These are phyloP conservation scores for Pleurotus tuber-regium DNA, from an alignment of 768 basidiomycete genomes.

Conservation along the genomic window DNA sequence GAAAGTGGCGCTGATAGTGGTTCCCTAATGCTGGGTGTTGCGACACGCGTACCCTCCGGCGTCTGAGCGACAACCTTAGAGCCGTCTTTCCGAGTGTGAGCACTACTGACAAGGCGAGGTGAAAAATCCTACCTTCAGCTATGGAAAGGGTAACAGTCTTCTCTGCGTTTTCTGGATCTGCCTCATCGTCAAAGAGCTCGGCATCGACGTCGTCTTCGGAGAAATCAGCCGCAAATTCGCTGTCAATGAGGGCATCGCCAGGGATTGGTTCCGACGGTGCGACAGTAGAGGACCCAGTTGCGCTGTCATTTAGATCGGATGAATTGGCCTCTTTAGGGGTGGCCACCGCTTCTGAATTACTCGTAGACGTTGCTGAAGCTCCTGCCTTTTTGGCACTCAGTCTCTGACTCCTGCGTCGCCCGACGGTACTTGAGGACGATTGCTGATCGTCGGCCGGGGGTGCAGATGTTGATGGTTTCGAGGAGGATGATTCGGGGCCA, in stretches of 20 bases:
- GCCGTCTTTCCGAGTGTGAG: slow-evolving; percentile 58
- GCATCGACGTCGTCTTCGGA: slow-evolving; percentile 88
- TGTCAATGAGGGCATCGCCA: slow-evolving; percentile 61
- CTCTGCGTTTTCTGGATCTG: slow-evolving; percentile 67
- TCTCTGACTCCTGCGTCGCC: slow-evolving; percentile 78
- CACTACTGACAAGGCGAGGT: neutral
- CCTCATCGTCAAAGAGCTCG: slow-evolving; percentile 84
- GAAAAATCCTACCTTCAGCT: slow-evolving; percentile 57
- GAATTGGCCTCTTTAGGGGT: neutral
- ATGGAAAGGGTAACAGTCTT: slow-evolving; percentile 87
- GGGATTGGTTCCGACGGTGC: slow-evolving; percentile 39
- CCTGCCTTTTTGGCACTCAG: slow-evolving; percentile 66
- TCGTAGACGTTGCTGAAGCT: slow-evolving; percentile 15
- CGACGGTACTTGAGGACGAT: slow-evolving; percentile 40
- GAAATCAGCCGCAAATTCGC: slow-evolving; percentile 70
- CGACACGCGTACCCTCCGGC: slow-evolving; percentile 91
- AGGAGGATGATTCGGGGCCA: slow-evolving; percentile 25
- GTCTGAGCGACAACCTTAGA: slow-evolving; percentile 95
- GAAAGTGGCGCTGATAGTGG: slow-evolving; percentile 29
- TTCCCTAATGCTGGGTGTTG: slow-evolving; percentile 62
- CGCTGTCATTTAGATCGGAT: neutral
- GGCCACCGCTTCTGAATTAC: slow-evolving; percentile 10
- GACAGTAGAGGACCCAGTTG: slow-evolving; percentile 16
- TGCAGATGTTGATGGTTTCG: slow-evolving; percentile 31
- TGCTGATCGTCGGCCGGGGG: slow-evolving; percentile 31